A percentile compares a stretch with the other conserved stretches of the same genome.
Evolutionary conservation across 73 alveolate species (phyloP).

Genomic region (Diophrys sp.): DNA sequence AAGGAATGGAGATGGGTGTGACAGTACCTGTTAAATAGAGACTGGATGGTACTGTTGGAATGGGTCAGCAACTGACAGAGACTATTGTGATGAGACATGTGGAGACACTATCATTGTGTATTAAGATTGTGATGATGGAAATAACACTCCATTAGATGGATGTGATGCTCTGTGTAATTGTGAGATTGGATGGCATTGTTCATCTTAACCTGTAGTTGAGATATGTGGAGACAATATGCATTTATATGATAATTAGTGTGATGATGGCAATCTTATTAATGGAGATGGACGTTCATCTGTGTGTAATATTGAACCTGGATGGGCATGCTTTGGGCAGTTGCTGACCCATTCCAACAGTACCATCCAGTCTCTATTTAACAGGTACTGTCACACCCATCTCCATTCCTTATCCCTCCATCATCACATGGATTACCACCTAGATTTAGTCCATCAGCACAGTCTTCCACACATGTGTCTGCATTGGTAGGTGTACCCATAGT

Average conservation of each 20-base stretch:
- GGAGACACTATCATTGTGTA: constrained; percentile 27
- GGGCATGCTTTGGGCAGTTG: constrained; percentile 35
- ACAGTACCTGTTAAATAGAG: constrained; percentile 8
- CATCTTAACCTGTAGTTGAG: no score
- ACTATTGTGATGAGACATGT: constrained; percentile 40
- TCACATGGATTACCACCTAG: no score
- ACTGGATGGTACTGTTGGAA: constrained; percentile 15
- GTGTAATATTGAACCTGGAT: no score
- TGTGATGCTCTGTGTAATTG: no score
- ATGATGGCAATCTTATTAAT: no score
- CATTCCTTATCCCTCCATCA: no score
- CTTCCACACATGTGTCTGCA: constrained; percentile 32
- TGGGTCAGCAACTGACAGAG: constrained; percentile 36
- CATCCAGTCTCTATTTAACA: constrained; percentile 17
- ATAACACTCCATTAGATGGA: no score
- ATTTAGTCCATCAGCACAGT: no score
- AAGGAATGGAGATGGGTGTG: constrained; percentile 27
- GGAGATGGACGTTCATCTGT: no score
- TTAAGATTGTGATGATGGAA: constrained; percentile 46
- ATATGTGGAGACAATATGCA: no score
- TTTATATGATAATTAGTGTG: no score
- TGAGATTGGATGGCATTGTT: no score
- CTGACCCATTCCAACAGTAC: constrained; percentile 19
- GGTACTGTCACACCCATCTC: constrained; percentile 1
- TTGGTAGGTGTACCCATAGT: constrained; percentile 34